Base-by-base conservation (phyloP, 2,329 filamentous ascomycete genomes). In the Pseudogymnoascus sp. region DNA sequence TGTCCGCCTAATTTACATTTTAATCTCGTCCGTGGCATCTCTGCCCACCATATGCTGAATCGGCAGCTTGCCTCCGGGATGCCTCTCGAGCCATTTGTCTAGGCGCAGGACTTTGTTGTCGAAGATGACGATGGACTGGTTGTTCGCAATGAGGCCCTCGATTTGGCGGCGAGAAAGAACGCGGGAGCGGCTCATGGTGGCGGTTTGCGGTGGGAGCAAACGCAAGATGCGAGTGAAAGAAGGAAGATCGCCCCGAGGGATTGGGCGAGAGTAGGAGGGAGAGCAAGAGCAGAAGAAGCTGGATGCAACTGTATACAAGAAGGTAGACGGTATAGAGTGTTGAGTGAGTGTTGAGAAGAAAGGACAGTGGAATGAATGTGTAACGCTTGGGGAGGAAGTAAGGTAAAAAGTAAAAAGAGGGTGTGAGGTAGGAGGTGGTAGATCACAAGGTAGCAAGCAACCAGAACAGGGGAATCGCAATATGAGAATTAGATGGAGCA, bases 11-110 rank as follows among this genome's bases (percentile, higher is more conserved):
- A 80, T 88, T 61, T 82, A 97, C 91, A 87, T 90, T 75, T 88
- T 91, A 66, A 97, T 87, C 77, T 97, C 95, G 75, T 97, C 93
- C 11, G 93, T 97, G 61, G 91, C 93, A 84, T 96, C 92, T 76
- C 89, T 85, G 66, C 92, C 92, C 65, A 97, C 85, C 91, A 97
- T 95, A 74, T 99, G 95, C 74, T 86, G 80, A 68, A 99, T 96
- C 62, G 93, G 84, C 77, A 92, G 95, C 71, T 93, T 87, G 69
- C 95, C 95, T 64, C 95, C 95, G 10, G 95, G 95, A 72, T 97
- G 95, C 72, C 90, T 97, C 62, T 85, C 85, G 62, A 96, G 79
- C 91, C 92, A 99, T 47, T 88, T 82, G 75, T 97, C 93, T 31
- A 91, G 87, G 77, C 92, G 96, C 69, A 97, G 77, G 8, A 97